phyloP scores from a whole-genome alignment of 208 protist species.

The Wallacemonas rigidus region DNA sequence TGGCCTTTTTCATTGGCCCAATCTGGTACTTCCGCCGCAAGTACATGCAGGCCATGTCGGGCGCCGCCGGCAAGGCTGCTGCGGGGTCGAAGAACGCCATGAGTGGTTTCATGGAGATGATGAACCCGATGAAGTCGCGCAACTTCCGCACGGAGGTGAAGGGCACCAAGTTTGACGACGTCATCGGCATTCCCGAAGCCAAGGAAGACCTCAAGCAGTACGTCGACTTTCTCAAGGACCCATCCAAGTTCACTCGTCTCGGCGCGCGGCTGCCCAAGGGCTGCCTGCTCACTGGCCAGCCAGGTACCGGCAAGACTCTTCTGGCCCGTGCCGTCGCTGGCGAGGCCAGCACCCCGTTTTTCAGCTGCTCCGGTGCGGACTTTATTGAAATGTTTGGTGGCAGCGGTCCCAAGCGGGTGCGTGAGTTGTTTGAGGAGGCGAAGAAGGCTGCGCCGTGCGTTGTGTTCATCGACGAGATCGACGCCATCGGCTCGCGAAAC shows the following conservation, averaged over 20 bases:
- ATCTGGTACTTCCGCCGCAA: constrained; percentile 90
- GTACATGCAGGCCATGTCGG: constrained; percentile 77
- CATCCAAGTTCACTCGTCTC: constrained; percentile 94
- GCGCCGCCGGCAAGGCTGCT: constrained; percentile 29
- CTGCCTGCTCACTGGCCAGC: constrained; percentile 95
- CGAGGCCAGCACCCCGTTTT: constrained; percentile 94
- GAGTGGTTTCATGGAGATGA: constrained; percentile 91
- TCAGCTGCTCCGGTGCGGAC: constrained; percentile 95
- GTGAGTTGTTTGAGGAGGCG: constrained; percentile 96
- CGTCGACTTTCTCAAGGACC: constrained; percentile 98
- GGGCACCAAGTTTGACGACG: constrained; percentile 92
- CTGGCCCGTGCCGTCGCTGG: constrained; percentile 96
- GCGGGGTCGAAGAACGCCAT: constrained; percentile 44
- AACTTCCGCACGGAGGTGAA: constrained; percentile 90
- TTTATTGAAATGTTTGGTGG: constrained; percentile 99
- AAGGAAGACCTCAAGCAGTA: constrained; percentile 98
- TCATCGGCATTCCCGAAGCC: constrained; percentile 97
- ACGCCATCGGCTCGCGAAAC: constrained; percentile 96
- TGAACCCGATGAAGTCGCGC: constrained; percentile 92
- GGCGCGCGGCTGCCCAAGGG: constrained; percentile 97
- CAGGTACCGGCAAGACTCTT: constrained; percentile 98
- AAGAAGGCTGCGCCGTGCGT: constrained; percentile 95
- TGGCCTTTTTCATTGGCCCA: constrained; percentile 85
- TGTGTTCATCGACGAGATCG: constrained; percentile 99
- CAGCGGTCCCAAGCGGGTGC: constrained; percentile 94